Conservation (phyloP, 2,329 filamentous ascomycete species). For the Trichophyton benhamiae region DNA sequence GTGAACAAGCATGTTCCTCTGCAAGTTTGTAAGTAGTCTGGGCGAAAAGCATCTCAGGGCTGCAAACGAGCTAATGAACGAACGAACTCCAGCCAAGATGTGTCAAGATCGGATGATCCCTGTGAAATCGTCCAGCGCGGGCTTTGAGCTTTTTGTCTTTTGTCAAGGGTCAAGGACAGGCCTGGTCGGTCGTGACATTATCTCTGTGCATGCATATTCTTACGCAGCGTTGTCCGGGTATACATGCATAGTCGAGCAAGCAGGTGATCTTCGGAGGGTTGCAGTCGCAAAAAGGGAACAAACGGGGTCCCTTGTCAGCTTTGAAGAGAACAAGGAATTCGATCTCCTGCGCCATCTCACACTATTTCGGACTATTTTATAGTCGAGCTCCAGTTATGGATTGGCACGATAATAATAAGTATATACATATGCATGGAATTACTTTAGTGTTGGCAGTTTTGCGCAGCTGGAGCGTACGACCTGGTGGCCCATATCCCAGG, state of each 20-base stretch:
- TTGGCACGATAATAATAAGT: neutral
- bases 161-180: neutral
- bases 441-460: neutral
- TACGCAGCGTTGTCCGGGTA: too few species aligned
- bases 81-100: neutral
- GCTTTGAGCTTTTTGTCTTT: neutral
- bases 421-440: neutral
- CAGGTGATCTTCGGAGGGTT: neutral
- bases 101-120: slow-evolving; percentile 3
- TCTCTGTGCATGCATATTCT: too few species aligned
- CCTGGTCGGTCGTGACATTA: neutral
- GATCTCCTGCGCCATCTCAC: neutral
- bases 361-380: slow-evolving; percentile 3
- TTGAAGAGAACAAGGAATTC: neutral
- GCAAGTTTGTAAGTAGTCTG: neutral
- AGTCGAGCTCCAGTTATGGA: neutral
- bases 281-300: neutral
- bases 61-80: neutral
- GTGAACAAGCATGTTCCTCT: neutral
- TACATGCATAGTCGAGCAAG: neutral
- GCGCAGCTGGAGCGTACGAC: neutral
- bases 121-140: neutral
- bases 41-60: neutral
- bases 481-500: neutral
- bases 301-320: neutral